phyloP scores from a whole-genome alignment of 192 early-diverging fungal genomes.

The Backusella mclennaniae region DNA sequence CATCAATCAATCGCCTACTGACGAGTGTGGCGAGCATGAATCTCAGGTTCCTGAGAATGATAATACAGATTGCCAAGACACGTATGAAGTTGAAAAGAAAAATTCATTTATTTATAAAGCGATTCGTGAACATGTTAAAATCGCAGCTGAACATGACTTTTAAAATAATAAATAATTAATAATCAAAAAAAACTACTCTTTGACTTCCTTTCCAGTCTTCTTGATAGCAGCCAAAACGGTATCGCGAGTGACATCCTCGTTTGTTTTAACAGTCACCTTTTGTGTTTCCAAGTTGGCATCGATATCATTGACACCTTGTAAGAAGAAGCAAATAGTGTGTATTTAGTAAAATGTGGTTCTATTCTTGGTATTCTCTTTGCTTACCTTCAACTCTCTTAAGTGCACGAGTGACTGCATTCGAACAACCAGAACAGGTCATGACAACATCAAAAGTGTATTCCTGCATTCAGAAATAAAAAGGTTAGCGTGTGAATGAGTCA shows the following conservation, averaged over 20 bases:
- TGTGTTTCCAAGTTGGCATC: slow-evolving; percentile 12
- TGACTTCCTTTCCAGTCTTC: slow-evolving; percentile 23
- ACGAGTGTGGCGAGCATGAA: neutral
- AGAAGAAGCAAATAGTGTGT: too few relatives aligned
- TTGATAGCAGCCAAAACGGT: neutral
- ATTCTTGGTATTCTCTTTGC: too few relatives aligned
- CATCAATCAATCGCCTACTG: neutral
- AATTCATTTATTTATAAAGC: slow-evolving; percentile 7
- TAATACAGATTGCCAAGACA: neutral
- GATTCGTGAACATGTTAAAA: slow-evolving; percentile 2
- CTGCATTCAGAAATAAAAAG: slow-evolving; percentile 14
- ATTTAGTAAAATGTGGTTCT: too few relatives aligned
- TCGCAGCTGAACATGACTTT: neutral
- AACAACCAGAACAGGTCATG: slow-evolving; percentile 81
- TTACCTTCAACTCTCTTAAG: slow-evolving; percentile 57
- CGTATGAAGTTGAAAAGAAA: neutral
- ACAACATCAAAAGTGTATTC: slow-evolving; percentile 72
- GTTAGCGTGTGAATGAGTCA: neutral
- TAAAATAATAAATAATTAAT: neutral
- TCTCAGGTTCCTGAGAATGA: neutral
- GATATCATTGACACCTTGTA: neutral
- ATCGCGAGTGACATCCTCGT: neutral
- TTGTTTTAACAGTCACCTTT: neutral
- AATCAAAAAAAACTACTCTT: neutral
- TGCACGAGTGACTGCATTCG: slow-evolving; percentile 68